Conservation (phyloP, 768 basidiomycete genomes). For the Xerocomellus intermedius region DNA sequence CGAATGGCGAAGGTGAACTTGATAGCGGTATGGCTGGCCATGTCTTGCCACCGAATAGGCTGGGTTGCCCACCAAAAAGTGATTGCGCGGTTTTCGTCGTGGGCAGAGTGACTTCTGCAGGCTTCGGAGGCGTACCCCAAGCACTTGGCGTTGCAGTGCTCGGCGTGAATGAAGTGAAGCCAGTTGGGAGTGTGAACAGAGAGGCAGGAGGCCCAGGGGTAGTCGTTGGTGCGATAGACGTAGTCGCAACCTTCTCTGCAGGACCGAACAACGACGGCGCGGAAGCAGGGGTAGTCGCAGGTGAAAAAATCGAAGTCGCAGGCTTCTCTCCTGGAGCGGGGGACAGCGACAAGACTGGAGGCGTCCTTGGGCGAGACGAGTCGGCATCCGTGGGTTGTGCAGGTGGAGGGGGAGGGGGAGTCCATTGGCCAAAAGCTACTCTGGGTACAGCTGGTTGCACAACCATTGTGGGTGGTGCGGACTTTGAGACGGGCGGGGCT, state of each 20-base stretch:
- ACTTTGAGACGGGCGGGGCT: constrained; percentile 13
- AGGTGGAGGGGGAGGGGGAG: constrained; percentile 20
- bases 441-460: constrained; percentile 43
- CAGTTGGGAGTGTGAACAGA: constrained; percentile 8
- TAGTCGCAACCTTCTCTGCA: not conserved
- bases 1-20: constrained; percentile 1
- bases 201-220: constrained; percentile 5
- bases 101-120: not conserved
- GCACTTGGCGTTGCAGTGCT: not conserved
- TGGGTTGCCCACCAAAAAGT: constrained; percentile 14
- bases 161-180: constrained; percentile 9
- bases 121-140: constrained; percentile 9
- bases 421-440: constrained; percentile 36
- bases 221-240: constrained; percentile 4
- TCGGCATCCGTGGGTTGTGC: constrained; percentile 21
- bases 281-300: constrained; percentile 1
- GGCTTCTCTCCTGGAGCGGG: constrained; percentile 14
- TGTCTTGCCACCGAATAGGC: constrained; percentile 1
- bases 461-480: constrained; percentile 17
- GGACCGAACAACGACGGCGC: not conserved
- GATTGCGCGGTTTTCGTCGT: constrained; percentile 2
- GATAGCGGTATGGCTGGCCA: not conserved
- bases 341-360: constrained; percentile 43
- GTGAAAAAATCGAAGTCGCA: constrained; percentile 4
- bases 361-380: constrained; percentile 44